Evolutionary conservation across 176 grass and related monocot species (phyloP).

Genomic region (Poa pratensis): DNA sequence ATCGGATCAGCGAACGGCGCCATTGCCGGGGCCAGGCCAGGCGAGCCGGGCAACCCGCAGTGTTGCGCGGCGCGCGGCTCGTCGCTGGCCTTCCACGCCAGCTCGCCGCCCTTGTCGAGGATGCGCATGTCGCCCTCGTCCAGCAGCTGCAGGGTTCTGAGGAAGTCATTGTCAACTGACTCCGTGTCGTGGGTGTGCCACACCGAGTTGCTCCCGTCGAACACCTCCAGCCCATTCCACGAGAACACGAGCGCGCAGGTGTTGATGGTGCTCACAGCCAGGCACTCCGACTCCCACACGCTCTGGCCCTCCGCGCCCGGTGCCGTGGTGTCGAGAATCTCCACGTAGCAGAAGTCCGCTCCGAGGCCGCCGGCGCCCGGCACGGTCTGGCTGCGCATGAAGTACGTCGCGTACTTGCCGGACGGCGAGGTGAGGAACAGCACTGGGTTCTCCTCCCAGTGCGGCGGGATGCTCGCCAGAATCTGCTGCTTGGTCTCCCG

Average conservation of each 20-base stretch:
- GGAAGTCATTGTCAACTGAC: slow-evolving; percentile 59
- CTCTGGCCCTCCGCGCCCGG: slow-evolving; percentile 47
- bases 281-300: slow-evolving; percentile 96
- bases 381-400: slow-evolving; percentile 58
- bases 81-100: slow-evolving; percentile 94
- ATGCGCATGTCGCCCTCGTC: slow-evolving; percentile 97
- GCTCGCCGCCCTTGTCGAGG: slow-evolving; percentile 83
- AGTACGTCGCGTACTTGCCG: slow-evolving; percentile 70
- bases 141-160: slow-evolving; percentile 75
- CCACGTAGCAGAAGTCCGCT: slow-evolving; percentile 90
- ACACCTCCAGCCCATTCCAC: slow-evolving; percentile 79
- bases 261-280: slow-evolving; percentile 74
- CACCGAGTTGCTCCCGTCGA: slow-evolving; percentile 80
- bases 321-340: slow-evolving; percentile 62
- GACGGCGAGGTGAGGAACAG: slow-evolving; percentile 75
- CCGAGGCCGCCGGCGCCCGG: slow-evolving; percentile 75
- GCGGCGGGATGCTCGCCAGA: slow-evolving; percentile 74
- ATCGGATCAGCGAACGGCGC: slow-evolving; percentile 68
- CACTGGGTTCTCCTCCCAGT: slow-evolving; percentile 53
- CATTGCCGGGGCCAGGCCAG: slow-evolving; percentile 50
- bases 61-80: slow-evolving; percentile 63
- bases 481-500: slow-evolving; percentile 84
- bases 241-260: slow-evolving; percentile 78
- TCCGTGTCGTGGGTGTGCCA: slow-evolving; percentile 68
- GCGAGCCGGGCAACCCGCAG: slow-evolving; percentile 77